Conservation (phyloP, 768 basidiomycete genomes). For the Suillus americanus region DNA sequence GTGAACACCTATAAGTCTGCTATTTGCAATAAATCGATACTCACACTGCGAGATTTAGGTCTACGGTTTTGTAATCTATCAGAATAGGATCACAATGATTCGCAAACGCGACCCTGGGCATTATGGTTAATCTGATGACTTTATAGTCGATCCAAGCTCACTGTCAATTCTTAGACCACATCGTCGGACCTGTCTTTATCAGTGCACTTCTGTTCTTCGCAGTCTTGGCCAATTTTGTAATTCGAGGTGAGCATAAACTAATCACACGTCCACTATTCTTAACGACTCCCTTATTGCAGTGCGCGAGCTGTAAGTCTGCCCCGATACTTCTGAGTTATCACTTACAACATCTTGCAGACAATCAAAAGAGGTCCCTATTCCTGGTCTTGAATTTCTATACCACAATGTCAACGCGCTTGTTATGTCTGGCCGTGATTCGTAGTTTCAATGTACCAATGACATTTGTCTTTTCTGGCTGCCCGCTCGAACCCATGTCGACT, state of each 20-base stretch:
- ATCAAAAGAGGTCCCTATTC: slow-evolving; percentile 28
- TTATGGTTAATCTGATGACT: slow-evolving; percentile 62
- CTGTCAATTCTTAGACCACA: slow-evolving; percentile 54
- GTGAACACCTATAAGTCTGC: slow-evolving; percentile 31
- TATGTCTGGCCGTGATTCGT: neutral
- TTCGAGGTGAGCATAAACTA: slow-evolving; percentile 63
- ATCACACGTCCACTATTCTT: slow-evolving; percentile 8
- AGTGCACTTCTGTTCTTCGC: slow-evolving; percentile 84
- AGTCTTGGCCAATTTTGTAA: slow-evolving; percentile 82
- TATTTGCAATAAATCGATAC: neutral
- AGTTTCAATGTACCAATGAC: neutral
- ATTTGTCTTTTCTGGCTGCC: neutral
- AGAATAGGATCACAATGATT: slow-evolving; percentile 88
- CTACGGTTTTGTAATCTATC: slow-evolving; percentile 86
- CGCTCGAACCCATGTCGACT: neutral
- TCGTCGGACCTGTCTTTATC: slow-evolving; percentile 81
- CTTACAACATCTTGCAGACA: slow-evolving; percentile 18
- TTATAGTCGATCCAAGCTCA: neutral
- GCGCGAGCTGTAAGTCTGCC: slow-evolving; percentile 53
- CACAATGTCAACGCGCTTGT: slow-evolving; percentile 1
- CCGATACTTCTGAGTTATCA: neutral
- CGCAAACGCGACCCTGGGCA: slow-evolving; percentile 83
- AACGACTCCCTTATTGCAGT: slow-evolving; percentile 35
- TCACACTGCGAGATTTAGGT: slow-evolving; percentile 42
- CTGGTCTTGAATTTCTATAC: slow-evolving; percentile 27